Base-by-base conservation (phyloP, 2,329 filamentous ascomycete genomes). In the Plectosphaerella sp. region DNA sequence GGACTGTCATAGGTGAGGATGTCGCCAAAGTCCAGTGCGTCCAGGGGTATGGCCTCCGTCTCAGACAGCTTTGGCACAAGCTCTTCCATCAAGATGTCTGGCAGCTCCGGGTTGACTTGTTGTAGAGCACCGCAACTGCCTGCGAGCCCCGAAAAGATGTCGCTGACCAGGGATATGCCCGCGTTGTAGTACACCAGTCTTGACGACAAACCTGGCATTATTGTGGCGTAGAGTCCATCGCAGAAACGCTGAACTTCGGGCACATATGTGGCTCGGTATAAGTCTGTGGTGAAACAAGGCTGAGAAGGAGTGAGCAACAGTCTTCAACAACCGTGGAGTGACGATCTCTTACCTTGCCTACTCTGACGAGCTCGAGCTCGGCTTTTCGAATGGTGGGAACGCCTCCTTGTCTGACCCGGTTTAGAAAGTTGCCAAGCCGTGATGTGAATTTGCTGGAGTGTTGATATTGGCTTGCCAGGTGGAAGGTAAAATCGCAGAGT, bases 321-420 rank as follows among this genome's bases (percentile, higher is more conserved):
- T 10, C 36, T 20, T 39, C 15, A 10, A 14, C 9, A 24, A 7
- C 35, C 33, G 6, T n/a, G 14, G 16, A 14, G 7, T n/a, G 4
- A 18, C 25, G 18, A 16, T 41, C 4, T 53, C 69, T 60, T 59
- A 80, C 78, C 70, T 75, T 79, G 57, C 78, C 79, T 12, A 69
- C 71, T 50, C 75, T 69, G 48, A 82, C 68, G 5, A 81, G 59
- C 52, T 80, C 76, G 16, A 83, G 62, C 61, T 83, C 79, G 1
- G 79, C 62, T 45, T 71, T 72, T 14, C 79, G 72, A 33, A 33
- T 33, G 28, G 28, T 33, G 11, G 28, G 28, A 33, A 33, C 28
- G 28, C 11, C 28, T 33, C 28, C 28, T 33, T 33, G 28, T 33
- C 28, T 33, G 28, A 33, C 28, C 11, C 28, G 28, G 28, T 33